A percentile compares a stretch with the other conserved stretches of the same genome.
These are phyloP conservation scores for Zizania latifolia DNA, from an alignment of 176 grass and related monocot genomes.

Conservation along the genomic window DNA sequence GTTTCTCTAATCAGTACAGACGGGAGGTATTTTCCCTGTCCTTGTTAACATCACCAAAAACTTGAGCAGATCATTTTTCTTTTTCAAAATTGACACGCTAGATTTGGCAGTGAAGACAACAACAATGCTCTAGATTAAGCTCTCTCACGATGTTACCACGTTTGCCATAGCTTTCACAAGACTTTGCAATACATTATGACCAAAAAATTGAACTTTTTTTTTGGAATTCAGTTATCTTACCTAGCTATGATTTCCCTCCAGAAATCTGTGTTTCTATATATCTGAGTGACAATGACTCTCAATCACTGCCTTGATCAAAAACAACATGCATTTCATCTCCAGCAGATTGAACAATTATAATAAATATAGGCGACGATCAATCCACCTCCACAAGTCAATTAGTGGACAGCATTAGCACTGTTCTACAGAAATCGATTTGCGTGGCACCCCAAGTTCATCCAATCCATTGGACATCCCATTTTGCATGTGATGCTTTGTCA, in stretches of 20 bases:
- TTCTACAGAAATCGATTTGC: slow-evolving; percentile 12
- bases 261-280: neutral
- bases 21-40: no score
- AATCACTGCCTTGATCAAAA: neutral
- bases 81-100: no score
- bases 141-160: neutral
- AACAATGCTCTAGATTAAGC: neutral
- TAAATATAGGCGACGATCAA: neutral
- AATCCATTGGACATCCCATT: neutral
- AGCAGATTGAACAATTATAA: no score
- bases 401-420: neutral
- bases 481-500: neutral
- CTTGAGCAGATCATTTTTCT: no score
- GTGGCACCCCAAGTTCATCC: neutral
- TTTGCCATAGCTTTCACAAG: neutral
- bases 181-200: neutral
- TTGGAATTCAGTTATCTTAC: neutral
- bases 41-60: no score
- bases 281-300: neutral
- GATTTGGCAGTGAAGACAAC: neutral
- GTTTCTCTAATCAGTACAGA: no score
- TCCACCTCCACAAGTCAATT: slow-evolving; percentile 11
- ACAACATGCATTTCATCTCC: neutral
- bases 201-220: neutral
- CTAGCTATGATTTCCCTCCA: neutral